phyloP scores from a whole-genome alignment of 2,329 filamentous ascomycete genomes.

The Chrysoporthe puriensis region DNA sequence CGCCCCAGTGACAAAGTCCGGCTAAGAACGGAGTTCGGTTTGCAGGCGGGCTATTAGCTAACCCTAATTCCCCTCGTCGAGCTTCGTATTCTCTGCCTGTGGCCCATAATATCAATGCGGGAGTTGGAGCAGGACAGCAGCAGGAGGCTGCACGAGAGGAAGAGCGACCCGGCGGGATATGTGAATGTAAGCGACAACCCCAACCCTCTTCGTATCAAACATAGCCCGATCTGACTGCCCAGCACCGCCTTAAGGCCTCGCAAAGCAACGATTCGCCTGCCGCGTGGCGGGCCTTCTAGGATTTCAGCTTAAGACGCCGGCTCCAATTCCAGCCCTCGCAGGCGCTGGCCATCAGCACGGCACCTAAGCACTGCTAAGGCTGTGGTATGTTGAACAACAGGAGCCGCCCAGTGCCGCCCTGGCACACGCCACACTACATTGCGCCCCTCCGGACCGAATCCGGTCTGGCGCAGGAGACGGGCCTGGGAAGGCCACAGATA shows the following conservation, averaged over 20 bases:
- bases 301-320: background rate
- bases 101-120: too few relatives aligned
- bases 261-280: background rate
- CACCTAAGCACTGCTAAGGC: too few relatives aligned
- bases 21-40: too few relatives aligned
- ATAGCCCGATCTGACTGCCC: background rate
- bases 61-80: too few relatives aligned
- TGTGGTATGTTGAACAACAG: too few relatives aligned
- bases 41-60: too few relatives aligned
- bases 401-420: background rate
- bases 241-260: background rate
- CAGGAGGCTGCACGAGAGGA: too few relatives aligned
- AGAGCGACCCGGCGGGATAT: too few relatives aligned
- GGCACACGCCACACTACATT: constrained; percentile 2
- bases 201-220: background rate
- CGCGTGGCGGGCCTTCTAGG: background rate
- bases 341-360: background rate
- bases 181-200: background rate
- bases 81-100: too few relatives aligned
- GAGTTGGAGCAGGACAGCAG: too few relatives aligned
- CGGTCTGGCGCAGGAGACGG: constrained; percentile 1
- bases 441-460: constrained; percentile 1
- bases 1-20: too few relatives aligned
- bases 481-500: constrained; percentile 8
- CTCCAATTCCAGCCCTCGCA: background rate